phyloP scores from a whole-genome alignment of 1,139 yeast species.

The Pichia sp. region DNA sequence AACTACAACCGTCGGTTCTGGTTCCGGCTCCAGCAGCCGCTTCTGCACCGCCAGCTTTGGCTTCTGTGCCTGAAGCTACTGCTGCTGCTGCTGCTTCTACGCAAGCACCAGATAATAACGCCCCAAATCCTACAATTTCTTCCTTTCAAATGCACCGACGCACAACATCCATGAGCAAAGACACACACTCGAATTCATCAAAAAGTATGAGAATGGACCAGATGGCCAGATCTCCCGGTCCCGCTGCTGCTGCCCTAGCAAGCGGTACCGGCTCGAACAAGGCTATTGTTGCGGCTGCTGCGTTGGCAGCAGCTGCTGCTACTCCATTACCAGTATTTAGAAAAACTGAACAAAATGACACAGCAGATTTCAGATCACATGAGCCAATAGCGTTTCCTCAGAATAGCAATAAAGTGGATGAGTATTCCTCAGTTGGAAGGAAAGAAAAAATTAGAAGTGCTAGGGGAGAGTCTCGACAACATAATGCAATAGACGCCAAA shows the following conservation, averaged over 20 bases:
- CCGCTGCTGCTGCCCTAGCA: constrained; percentile 46
- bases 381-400: background rate
- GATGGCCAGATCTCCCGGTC: constrained; percentile 41
- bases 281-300: constrained; percentile 67
- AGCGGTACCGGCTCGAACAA: constrained; percentile 33
- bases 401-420: background rate
- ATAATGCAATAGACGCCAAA: background rate
- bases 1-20: background rate
- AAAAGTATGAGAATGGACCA: constrained; percentile 5
- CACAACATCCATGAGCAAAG: constrained; percentile 1
- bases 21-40: too few species aligned
- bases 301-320: constrained; percentile 68
- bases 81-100: background rate
- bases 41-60: background rate
- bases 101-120: background rate
- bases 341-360: constrained; percentile 7
- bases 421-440: background rate
- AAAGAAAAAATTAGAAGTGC: background rate
- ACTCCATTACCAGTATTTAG: constrained; percentile 50
- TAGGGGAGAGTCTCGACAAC: background rate
- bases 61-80: background rate
- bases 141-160: constrained; percentile 5
- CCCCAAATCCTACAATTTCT: background rate
- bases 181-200: background rate
- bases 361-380: background rate